Base-by-base conservation (phyloP, 2,329 filamentous ascomycete species). In the Hypoxylon sp. region DNA sequence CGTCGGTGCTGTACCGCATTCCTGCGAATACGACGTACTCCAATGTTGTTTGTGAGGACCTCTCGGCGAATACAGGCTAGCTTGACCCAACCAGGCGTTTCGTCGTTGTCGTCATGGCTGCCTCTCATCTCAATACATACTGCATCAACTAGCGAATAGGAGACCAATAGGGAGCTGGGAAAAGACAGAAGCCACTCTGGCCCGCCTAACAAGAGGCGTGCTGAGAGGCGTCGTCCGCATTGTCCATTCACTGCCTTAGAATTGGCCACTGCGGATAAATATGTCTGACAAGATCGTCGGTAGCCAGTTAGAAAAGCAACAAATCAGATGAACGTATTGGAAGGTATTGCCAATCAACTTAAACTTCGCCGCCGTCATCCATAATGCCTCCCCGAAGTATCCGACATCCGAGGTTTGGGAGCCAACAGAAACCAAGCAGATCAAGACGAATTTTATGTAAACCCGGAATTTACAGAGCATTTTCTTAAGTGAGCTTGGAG, bases 241-340 rank as follows among this genome's bases (percentile, higher is more conserved):
- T 52, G 52, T 38, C 41, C 41, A 43, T 43, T 21, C 34, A 45
- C 45, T 17, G 38, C 34, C 28, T 56, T 51, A 17, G 28, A 41
- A 60, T 55, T 38, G 38, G 45, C 32, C 60, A 50, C 38, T 50
- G 21, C 36, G 19, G 51, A 45, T 59, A 61, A 61, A 57, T 51
- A 43, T 41, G 60, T 70, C 69, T 72, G 64, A 74, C 69, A 60
- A 59, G 72, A 74, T 74, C 69, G 68, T 70, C 73, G 63, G 36
- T 58, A 53, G 36, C 64, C 53, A 58, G 60, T 65, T 43, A 60
- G 48, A 55, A 46, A 56, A 63, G 45, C 19, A 61, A 63, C 53
- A 49, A 59, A 66, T 63, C 43, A 61, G 19, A 10, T 14, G 5
- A 41, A 6, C 57, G 3, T n/a, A 58, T 49, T 52, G 50, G 53